Evolutionary conservation across 192 early-diverging fungal species (phyloP).

Genomic region (Coemansia sp.): DNA sequence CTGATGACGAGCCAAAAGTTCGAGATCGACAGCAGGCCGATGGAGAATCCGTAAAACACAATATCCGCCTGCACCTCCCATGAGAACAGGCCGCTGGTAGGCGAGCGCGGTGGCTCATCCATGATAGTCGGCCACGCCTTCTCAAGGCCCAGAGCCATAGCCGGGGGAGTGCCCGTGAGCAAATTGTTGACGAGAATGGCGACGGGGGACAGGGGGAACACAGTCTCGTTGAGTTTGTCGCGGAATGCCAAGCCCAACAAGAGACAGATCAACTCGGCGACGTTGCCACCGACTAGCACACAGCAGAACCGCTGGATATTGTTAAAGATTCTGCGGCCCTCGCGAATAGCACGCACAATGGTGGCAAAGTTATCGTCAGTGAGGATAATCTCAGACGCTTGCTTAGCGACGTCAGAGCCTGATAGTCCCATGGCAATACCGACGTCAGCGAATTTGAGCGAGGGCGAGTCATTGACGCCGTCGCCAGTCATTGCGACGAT

Average conservation of each 20-base stretch:
- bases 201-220: conserved; percentile 77
- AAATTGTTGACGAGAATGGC: conserved; percentile 81
- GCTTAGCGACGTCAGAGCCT: conserved; percentile 72
- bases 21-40: conserved; percentile 62
- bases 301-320: conserved; percentile 75
- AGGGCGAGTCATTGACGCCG: conserved; percentile 79
- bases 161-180: conserved; percentile 75
- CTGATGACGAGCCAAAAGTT: conserved; percentile 66
- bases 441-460: conserved; percentile 74
- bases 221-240: conserved; percentile 57
- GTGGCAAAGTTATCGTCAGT: conserved; percentile 81
- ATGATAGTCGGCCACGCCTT: conserved; percentile 62
- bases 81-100: conserved; percentile 66
- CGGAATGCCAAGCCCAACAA: conserved; percentile 71
- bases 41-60: conserved; percentile 63
- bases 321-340: conserved; percentile 77
- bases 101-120: conserved; percentile 66
- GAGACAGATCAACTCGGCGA: conserved; percentile 71
- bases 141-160: conserved; percentile 76
- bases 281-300: conserved; percentile 72
- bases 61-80: conserved; percentile 66
- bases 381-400: conserved; percentile 86
- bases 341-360: conserved; percentile 72
- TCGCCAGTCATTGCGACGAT: conserved; percentile 92
- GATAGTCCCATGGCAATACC: conserved; percentile 71